These are phyloP conservation scores for Abrus pulchellus DNA, from an alignment of 306 rosid species.

Conservation along the genomic window DNA sequence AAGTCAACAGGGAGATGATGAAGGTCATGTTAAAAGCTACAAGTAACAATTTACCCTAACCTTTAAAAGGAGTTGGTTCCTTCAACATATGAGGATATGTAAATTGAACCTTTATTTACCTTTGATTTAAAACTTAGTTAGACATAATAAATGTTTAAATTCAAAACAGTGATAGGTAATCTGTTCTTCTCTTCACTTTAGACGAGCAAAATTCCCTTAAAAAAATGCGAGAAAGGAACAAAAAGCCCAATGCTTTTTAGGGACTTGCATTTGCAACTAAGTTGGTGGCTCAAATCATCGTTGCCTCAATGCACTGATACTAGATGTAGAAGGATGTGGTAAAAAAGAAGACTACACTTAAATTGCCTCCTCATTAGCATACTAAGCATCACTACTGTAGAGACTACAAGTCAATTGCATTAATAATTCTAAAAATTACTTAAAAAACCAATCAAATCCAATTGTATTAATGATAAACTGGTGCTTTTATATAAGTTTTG, in stretches of 20 bases:
- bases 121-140: too few relatives aligned
- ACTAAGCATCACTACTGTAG: neutral
- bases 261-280: neutral
- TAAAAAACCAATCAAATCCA: neutral
- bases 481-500: too few relatives aligned
- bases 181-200: too few relatives aligned
- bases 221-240: neutral
- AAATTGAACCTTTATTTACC: too few relatives aligned
- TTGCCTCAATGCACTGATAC: conserved; percentile 6
- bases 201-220: neutral
- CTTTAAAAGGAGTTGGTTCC: too few relatives aligned
- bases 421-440: conserved; percentile 11
- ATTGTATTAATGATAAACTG: neutral
- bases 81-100: too few relatives aligned
- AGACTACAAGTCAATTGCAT: neutral
- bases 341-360: neutral
- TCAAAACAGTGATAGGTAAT: too few relatives aligned
- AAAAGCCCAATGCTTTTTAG: neutral
- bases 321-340: conserved; percentile 15
- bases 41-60: neutral
- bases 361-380: conserved; percentile 11
- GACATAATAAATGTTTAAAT: too few relatives aligned
- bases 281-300: conserved; percentile 28
- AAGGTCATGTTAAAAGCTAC: neutral
- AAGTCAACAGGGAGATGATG: neutral